Evolutionary conservation across 306 rosid species (phyloP), one percentile per base, ranked within the genome.

Genomic region (Herpetospermum pedunculosum): DNA sequence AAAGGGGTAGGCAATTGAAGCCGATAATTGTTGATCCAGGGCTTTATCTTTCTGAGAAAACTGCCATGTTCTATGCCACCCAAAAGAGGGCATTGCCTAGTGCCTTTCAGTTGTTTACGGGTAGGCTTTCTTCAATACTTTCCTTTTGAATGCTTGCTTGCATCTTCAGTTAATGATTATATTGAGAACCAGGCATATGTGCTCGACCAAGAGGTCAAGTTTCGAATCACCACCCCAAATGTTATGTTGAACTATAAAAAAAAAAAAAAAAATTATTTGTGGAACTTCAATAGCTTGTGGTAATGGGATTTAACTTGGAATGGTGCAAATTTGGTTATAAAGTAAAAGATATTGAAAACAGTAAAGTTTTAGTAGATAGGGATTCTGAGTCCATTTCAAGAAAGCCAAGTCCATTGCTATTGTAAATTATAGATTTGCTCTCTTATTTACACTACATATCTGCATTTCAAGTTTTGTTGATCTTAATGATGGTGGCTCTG

Each of bases 11-110:
- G 87, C 89, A 81, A 85, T 82, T 94, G 88, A 91, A 79, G 76
- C 91, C 96, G 5, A 81, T 94, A 44, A 89, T 94, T 75, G 92
- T 94, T 76, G 97, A 94, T 87, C 99, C 96, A 0, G 99, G 97
- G 74, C 86, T 94, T 74, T 94, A 94, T 88, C 96, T 85, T 77
- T 76, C 95, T 21, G 96, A 91, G 83, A 88, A 86, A 77, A 84
- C 87, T 73, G 90, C 84, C 26, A 89, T 94, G 96, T 94, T 94
- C 83, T 87, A 85, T 82, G 99, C 92, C 43, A 83, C 99, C 15
- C 97, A 94, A 79, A 88, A 89, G 81, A 89, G 97, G 83, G 92
- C 84, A 34, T 85, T 87, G 68, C 99, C 99, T n/a, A 77, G 84
- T 73, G 95, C 97, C 16, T 91, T 83, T 83, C 92, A 79, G 43